These are phyloP conservation scores for Lepidium africanum DNA, from an alignment of 345 rosid species.

Conservation along the genomic window DNA sequence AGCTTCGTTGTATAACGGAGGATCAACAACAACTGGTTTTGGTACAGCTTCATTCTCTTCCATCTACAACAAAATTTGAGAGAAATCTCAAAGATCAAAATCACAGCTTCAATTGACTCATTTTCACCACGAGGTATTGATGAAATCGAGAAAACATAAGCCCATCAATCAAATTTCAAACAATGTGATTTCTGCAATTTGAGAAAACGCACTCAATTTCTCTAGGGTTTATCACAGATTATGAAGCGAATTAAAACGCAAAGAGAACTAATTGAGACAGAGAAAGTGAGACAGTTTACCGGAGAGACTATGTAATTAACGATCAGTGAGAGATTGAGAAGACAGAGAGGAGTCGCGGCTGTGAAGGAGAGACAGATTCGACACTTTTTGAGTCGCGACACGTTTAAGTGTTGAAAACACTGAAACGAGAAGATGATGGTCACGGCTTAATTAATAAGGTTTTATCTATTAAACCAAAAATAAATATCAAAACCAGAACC, in stretches of 20 bases:
- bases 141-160: neutral
- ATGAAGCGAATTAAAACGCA: neutral
- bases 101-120: neutral
- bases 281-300: neutral
- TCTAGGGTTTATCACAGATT: neutral
- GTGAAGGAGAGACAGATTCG: neutral
- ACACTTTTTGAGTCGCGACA: neutral
- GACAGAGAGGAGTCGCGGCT: neutral
- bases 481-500: neutral
- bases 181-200: neutral
- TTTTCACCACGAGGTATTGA: neutral
- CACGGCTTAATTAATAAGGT: neutral
- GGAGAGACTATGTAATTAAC: neutral
- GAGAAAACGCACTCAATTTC: neutral
- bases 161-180: neutral
- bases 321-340: neutral
- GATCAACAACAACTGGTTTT: conserved; percentile 29
- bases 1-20: conserved; percentile 18
- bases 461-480: neutral
- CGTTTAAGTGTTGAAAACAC: neutral
- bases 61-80: conserved; percentile 1
- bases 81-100: neutral
- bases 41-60: conserved; percentile 19
- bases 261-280: neutral
- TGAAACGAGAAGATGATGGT: neutral